Evolutionary conservation across 345 rosid genomes (phyloP).

Genomic region (Corchorus olitorius): DNA sequence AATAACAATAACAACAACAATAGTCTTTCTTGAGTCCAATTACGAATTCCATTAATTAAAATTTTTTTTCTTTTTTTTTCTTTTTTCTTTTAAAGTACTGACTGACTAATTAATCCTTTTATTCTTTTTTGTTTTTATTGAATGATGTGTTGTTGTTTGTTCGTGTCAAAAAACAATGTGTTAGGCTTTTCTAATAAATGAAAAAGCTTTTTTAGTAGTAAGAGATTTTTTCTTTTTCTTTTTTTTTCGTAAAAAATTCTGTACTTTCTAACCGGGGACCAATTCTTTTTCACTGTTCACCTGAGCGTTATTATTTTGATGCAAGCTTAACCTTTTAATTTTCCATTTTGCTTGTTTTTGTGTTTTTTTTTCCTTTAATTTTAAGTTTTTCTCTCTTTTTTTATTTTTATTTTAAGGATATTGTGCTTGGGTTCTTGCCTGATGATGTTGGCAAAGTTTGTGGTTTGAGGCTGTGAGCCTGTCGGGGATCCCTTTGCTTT

Average conservation of each 20-base stretch:
- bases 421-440: slow-evolving; percentile 17
- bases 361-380: neutral
- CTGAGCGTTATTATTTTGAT: neutral
- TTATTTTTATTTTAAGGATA: slow-evolving; percentile 1
- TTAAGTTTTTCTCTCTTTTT: neutral
- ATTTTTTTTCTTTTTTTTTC: neutral
- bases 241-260: neutral
- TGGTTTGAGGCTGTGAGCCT: neutral
- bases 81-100: neutral
- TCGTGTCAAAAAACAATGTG: slow-evolving; percentile 3
- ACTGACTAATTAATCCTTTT: slow-evolving; percentile 1
- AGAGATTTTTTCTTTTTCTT: neutral
- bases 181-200: neutral
- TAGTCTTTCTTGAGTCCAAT: slow-evolving; percentile 30
- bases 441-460: neutral
- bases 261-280: neutral
- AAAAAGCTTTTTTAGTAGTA: neutral
- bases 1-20: slow-evolving; percentile 23
- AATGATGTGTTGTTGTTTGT: slow-evolving; percentile 12
- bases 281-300: neutral
- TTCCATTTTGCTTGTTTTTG: neutral
- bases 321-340: neutral
- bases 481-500: slow-evolving; percentile 30
- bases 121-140: slow-evolving; percentile 17
- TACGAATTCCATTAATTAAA: slow-evolving; percentile 33